phyloP scores from a whole-genome alignment of 2,329 filamentous ascomycete genomes.

The Colletotrichum sp. region DNA sequence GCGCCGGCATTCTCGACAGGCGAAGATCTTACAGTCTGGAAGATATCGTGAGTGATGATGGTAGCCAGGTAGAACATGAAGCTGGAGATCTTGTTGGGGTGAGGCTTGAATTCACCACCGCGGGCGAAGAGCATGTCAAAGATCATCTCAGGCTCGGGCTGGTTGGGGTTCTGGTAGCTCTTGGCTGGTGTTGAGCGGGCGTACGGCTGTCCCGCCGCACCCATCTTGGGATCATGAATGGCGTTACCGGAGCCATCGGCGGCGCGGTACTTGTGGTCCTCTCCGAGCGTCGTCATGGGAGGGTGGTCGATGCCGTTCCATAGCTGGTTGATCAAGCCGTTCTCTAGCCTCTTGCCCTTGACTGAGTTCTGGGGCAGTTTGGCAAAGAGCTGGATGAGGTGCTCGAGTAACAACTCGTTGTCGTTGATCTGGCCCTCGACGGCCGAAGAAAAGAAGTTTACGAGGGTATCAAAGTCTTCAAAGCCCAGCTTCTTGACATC shows the following conservation, averaged over 20 bases:
- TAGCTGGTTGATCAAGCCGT: slow-evolving; percentile 23
- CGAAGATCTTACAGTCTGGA: slow-evolving; percentile 32
- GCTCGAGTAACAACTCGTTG: slow-evolving; percentile 21
- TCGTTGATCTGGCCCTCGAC: slow-evolving; percentile 20
- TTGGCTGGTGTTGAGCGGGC: slow-evolving; percentile 18
- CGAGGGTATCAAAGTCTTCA: slow-evolving; percentile 22
- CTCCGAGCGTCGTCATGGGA: slow-evolving; percentile 18
- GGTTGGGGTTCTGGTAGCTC: slow-evolving; percentile 19
- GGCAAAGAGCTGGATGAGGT: slow-evolving; percentile 21
- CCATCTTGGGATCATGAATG: slow-evolving; percentile 15
- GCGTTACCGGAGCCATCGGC: slow-evolving; percentile 26
- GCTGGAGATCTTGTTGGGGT: slow-evolving; percentile 48
- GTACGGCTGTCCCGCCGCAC: slow-evolving; percentile 23
- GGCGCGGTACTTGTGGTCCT: slow-evolving; percentile 22
- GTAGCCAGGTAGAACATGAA: slow-evolving; percentile 55
- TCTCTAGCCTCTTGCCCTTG: slow-evolving; percentile 20
- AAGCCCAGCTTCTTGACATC: slow-evolving; percentile 23
- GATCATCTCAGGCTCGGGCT: slow-evolving; percentile 22
- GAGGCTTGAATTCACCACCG: slow-evolving; percentile 18
- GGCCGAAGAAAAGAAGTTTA: slow-evolving; percentile 16
- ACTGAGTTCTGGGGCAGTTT: slow-evolving; percentile 18
- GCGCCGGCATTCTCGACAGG: background rate
- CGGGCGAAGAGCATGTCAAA: slow-evolving; percentile 25
- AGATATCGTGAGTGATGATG: slow-evolving; percentile 58
- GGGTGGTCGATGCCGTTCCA: slow-evolving; percentile 25